Percentiles rank a stretch among this genome's conserved stretches.
phyloP scores from a whole-genome alignment of 1,284 basidiomycete species.

The Vanrija sp. region DNA sequence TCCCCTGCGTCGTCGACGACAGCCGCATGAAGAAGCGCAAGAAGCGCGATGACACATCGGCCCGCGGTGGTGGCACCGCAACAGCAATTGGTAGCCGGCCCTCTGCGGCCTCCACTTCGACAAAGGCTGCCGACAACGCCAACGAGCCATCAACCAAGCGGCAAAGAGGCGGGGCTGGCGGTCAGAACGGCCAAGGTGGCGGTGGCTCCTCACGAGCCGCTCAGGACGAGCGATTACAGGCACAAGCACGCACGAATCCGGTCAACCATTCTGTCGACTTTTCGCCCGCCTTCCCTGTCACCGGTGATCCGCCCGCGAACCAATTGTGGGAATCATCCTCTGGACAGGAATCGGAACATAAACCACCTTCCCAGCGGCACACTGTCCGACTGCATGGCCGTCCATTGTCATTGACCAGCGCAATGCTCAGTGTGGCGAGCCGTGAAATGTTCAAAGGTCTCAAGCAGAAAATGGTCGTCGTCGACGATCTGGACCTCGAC shows the following conservation, averaged over 20 bases:
- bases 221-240: no score
- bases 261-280: conserved; percentile 31
- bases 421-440: conserved; percentile 38
- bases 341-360: no score
- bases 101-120: background rate
- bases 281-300: conserved; percentile 4
- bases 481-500: conserved; percentile 29
- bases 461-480: conserved; percentile 10
- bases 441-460: conserved; percentile 17
- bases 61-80: background rate
- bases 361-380: background rate
- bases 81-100: background rate
- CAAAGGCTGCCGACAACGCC: background rate
- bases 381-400: conserved; percentile 37
- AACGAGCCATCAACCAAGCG: conserved; percentile 1
- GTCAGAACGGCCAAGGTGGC: no score
- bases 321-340: background rate
- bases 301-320: background rate
- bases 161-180: no score
- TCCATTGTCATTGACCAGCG: conserved; percentile 32
- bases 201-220: no score
- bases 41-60: conserved; percentile 3
- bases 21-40: conserved; percentile 26
- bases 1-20: conserved; percentile 45
- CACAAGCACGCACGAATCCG: conserved; percentile 2